A percentile compares a stretch with the other conserved stretches of the same genome.
phyloP scores from a whole-genome alignment of 345 rosid species.

The Arabis hirsuta region DNA sequence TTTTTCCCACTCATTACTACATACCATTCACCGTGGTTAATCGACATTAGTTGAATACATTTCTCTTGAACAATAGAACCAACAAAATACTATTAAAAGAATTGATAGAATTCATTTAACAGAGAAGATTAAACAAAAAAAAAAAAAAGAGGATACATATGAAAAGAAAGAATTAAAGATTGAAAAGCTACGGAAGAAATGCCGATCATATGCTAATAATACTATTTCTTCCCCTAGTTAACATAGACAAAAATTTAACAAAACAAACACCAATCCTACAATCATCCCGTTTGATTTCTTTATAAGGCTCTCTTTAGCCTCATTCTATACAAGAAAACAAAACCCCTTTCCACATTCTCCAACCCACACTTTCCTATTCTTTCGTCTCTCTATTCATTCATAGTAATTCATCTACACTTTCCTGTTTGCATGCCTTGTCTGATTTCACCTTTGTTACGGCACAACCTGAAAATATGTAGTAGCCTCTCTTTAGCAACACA shows the following conservation, averaged over 20 bases:
- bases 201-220: background rate
- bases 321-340: conserved; percentile 33
- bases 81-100: background rate
- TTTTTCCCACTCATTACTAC: too few relatives aligned
- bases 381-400: conserved; percentile 22
- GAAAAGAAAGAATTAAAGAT: conserved; percentile 9
- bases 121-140: background rate
- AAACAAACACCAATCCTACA: conserved; percentile 18
- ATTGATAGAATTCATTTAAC: background rate
- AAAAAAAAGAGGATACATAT: background rate
- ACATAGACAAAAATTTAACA: conserved; percentile 28
- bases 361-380: background rate
- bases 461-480: conserved; percentile 41
- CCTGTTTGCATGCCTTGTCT: conserved; percentile 17
- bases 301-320: conserved; percentile 41
- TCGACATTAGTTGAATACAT: too few relatives aligned
- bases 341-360: conserved; percentile 15
- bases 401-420: conserved; percentile 39
- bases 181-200: conserved; percentile 14
- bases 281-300: conserved; percentile 17
- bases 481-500: conserved; percentile 9
- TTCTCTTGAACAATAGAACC: background rate
- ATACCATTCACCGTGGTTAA: too few relatives aligned
- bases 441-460: conserved; percentile 30
- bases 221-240: background rate